Base-by-base conservation (phyloP, 495 filamentous ascomycete genomes). In the Daldinia loculata region DNA sequence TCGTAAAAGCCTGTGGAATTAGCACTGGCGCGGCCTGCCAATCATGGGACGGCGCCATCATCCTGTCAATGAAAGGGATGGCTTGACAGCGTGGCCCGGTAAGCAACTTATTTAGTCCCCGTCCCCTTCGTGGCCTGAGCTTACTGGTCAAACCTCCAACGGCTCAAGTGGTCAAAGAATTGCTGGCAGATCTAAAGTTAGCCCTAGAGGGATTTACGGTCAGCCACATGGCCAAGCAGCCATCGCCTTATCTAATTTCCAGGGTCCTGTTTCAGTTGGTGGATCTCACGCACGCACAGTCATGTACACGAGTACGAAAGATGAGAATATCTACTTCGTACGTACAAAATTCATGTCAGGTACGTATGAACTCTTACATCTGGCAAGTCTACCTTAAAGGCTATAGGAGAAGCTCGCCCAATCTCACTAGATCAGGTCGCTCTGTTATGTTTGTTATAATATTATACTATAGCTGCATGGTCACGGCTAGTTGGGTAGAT, bases 71-170 rank as follows among this genome's bases (percentile, higher is more conserved):
- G 60, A 56, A 71, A 62, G 69, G 61, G 61, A 68, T 67, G 69
- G 63, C 64, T 72, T 75, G 72, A 75, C 72, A 75, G 72, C 72
- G 69, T 75, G 72, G 72, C 69, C 69, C 69, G 64, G 69, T 71
- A 66, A 68, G 64, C 72, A 65, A 66, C 60, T 68, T 74, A 59
- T 66, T 69, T 69, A 73, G 70, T 69, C 53, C 63, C 63, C 70
- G 52, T 58, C 61, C 63, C 67, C 56, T 71, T 70, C 67, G 71
- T 74, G 71, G 71, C 71, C 67, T 59, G 48, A 64, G 71, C 66
- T 66, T 67, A 74, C 67, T 74, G 71, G 71, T 59, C 66, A 58
- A 50, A 55, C 63, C n/a, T 61, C 57, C 61, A 67, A 64, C 52
- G 50, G 67, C 62, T 70, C 50, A 34, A 51, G 61, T 60, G 63